A percentile compares a stretch with the other conserved stretches of the same genome.
These are phyloP conservation scores for Combretum micranthum DNA, from an alignment of 345 rosid genomes.

Conservation along the genomic window DNA sequence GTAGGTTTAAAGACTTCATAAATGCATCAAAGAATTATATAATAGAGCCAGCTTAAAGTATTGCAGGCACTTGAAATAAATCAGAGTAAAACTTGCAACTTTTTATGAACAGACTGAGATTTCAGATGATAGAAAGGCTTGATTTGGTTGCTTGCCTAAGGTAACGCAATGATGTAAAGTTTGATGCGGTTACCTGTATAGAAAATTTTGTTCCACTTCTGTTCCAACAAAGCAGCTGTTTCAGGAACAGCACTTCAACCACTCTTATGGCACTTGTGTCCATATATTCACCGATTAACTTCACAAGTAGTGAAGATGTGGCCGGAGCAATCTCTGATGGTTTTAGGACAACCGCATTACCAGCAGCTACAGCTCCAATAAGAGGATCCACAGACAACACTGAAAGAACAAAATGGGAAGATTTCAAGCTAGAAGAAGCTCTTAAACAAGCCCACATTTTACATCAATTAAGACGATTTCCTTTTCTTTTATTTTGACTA, in stretches of 20 bases:
- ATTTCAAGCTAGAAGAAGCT: neutral
- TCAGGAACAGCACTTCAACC: constrained; percentile 36
- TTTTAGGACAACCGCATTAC: constrained; percentile 46
- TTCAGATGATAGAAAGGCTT: no score
- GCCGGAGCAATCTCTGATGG: constrained; percentile 56
- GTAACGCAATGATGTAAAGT: no score
- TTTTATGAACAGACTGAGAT: no score
- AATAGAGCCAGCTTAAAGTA: no score
- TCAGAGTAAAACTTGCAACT: no score
- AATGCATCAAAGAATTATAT: no score
- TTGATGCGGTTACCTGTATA: constrained; percentile 32
- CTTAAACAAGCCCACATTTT: no score
- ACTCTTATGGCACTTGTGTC: constrained; percentile 28
- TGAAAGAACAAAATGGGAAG: constrained; percentile 11
- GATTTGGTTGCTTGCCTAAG: no score
- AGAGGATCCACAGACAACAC: constrained; percentile 77
- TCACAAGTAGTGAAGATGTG: constrained; percentile 32
- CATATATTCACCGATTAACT: constrained; percentile 26
- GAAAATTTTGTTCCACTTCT: constrained; percentile 49
- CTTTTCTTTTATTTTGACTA: neutral
- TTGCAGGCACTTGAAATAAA: no score
- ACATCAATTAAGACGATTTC: no score
- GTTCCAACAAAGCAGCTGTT: constrained; percentile 39
- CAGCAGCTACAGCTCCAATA: constrained; percentile 58
- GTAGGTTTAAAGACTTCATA: no score